A percentile compares a stretch with the other conserved stretches of the same genome.
Evolutionary conservation across 1,284 basidiomycete species (phyloP).

Genomic region (Ceratobasidium sp.): DNA sequence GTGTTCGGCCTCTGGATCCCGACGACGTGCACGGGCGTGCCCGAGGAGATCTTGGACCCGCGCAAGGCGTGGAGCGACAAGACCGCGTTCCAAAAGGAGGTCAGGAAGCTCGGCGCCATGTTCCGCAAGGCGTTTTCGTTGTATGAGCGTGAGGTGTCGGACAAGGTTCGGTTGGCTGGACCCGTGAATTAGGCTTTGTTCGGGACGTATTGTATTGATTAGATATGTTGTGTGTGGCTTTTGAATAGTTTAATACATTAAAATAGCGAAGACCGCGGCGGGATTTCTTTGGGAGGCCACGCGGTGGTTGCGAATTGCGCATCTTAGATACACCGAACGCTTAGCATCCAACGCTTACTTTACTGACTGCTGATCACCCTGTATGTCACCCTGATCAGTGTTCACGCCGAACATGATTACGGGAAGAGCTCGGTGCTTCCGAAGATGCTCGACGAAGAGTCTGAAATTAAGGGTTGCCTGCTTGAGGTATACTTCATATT

Average conservation of each 20-base stretch:
- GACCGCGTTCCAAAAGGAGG: slow-evolving; percentile 85
- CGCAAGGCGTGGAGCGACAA: slow-evolving; percentile 85
- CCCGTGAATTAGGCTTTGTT: slow-evolving; percentile 57
- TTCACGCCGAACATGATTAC: too few species aligned
- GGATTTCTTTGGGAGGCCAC: not conserved
- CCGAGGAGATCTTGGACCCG: slow-evolving; percentile 89
- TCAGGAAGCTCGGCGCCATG: slow-evolving; percentile 88
- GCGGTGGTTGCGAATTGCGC: not conserved
- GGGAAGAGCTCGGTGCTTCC: too few species aligned
- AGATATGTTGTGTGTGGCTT: slow-evolving; percentile 26
- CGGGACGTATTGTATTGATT: slow-evolving; percentile 38
- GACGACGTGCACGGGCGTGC: slow-evolving; percentile 82
- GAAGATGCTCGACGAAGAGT: too few species aligned
- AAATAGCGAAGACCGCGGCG: not conserved
- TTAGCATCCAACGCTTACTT: too few species aligned
- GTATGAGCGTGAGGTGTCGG: slow-evolving; percentile 85
- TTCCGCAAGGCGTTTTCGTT: slow-evolving; percentile 91
- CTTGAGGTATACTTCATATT: too few species aligned
- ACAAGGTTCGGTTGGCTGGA: slow-evolving; percentile 81
- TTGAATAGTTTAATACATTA: slow-evolving; percentile 30
- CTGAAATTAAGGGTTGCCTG: too few species aligned
- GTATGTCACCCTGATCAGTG: too few species aligned
- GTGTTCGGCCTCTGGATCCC: slow-evolving; percentile 74
- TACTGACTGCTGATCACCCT: too few species aligned
- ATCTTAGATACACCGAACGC: too few species aligned